Evolutionary conservation across 2,329 filamentous ascomycete species (phyloP), one percentile per base, ranked within the genome.

Genomic region (Venturiaceae sp.): DNA sequence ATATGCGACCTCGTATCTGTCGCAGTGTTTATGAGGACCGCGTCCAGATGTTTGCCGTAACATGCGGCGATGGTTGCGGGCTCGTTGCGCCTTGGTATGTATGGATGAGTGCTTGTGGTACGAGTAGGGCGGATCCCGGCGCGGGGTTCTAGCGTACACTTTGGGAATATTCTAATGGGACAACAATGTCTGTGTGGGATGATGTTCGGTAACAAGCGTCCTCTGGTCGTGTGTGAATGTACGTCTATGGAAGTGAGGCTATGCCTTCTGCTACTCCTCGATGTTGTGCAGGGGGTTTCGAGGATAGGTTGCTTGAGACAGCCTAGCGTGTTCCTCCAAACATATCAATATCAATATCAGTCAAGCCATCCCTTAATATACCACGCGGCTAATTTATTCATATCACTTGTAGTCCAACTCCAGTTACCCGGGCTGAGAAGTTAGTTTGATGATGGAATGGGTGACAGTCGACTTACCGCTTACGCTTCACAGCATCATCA

Each of bases 1-100:
- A 50, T n/a, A 50, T 2, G 14, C 26, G 44, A n/a, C 37, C 37
- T 39, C 21, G 37, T 39, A 19, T 39, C 37, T 16, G 37, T 39
- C 13, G 37, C 16, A 16, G 37, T 39, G 37, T 14, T 16, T 28
- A n/a, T 13, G 23, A 7, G 44, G 26, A 50, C 44, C 26, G 44
- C 44, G 44, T 50, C 44, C 44, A 30, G 44, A 7, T 50, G 13
- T 23, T 30, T 28, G 44, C 3, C 26, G 44, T 50, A 30, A 50
- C 44, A 50, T 50, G 44, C 44, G 23, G 44, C 26, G 44, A 50
- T 50, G 44, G 23, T 50, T 50, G 44, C 44, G 44, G 44, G 44
- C 26, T 28, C 3, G 3, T 23, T 50, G 23, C 44, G 44, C 28
- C 6, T 28, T 28, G 26, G n/a, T n/a, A n/a, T n/a, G n/a, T n/a